Percentiles rank a stretch among this genome's conserved stretches.
These are phyloP conservation scores for Niebla homalea DNA, from an alignment of 495 filamentous ascomycete genomes.

Conservation along the genomic window DNA sequence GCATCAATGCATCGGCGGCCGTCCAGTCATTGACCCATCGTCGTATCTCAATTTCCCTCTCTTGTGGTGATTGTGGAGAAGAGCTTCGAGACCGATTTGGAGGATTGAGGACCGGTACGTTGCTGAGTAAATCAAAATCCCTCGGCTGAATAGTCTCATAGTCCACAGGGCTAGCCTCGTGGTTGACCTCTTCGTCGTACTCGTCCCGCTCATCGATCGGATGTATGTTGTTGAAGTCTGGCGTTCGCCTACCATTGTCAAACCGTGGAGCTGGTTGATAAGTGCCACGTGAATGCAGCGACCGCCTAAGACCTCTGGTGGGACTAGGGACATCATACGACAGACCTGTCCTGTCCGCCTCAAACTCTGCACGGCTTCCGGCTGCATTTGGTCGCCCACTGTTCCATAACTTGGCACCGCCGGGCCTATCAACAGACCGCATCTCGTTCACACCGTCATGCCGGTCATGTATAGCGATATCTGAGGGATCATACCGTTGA, in stretches of 20 bases:
- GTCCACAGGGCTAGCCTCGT: conserved; percentile 16
- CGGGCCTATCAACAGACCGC: conserved; percentile 4
- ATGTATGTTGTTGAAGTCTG: conserved; percentile 39
- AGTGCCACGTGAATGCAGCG: conserved; percentile 26
- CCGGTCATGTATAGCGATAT: neutral
- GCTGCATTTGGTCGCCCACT: too few species aligned
- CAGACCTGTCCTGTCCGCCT: conserved; percentile 41
- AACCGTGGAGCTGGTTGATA: conserved; percentile 32
- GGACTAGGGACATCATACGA: conserved; percentile 43
- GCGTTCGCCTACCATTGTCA: conserved; percentile 34
- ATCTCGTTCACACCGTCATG: conserved; percentile 14
- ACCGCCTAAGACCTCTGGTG: conserved; percentile 34
- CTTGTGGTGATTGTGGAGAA: conserved; percentile 17
- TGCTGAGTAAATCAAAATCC: conserved; percentile 10
- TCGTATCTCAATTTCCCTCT: conserved; percentile 38
- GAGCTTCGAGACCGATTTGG: conserved; percentile 9
- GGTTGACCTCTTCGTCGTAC: conserved; percentile 24
- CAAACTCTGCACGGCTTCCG: conserved; percentile 13
- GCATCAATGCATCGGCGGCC: conserved; percentile 32
- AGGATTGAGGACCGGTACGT: conserved; percentile 12
- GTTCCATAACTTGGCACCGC: neutral
- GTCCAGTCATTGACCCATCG: conserved; percentile 50
- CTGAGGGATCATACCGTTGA: conserved; percentile 26
- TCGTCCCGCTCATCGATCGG: conserved; percentile 66
- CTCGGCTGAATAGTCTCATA: conserved; percentile 8